Evolutionary conservation across 31 red algal species (phyloP), one percentile per base, ranked within the genome.

Genomic region (Pterothamnion heteromorphum): DNA sequence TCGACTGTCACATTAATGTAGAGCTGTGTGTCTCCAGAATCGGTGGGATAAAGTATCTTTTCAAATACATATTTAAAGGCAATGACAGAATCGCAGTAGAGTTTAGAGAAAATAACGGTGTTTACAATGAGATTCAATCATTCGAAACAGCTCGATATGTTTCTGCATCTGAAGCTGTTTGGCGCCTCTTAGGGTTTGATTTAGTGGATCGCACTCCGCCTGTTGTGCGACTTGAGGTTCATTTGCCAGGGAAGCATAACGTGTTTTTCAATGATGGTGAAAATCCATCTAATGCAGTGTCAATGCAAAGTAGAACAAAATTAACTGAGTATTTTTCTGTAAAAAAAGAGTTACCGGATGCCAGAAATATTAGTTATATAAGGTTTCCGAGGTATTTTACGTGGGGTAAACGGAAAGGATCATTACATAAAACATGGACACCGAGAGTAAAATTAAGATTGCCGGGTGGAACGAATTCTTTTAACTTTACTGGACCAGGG

Each of bases 41-140:
- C 5, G 23, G 23, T 18, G 78, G 90, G 2, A 84, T 84, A 24
- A 44, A 43, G 36, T 92, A 92, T 0, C 27, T 92, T n/a, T 92
- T 92, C 57, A 41, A 24, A 4, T 92, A 80, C 35, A 36, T 85
- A 9, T 92, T 31, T 30, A 92, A 84, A 21, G 90, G 90, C 2
- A 5, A 43, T 18, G 74, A 92, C 2, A 34, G 90, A 27, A 33
- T 37, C 4, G 84, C 78, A 14, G 90, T 92, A 41, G 2, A 41
- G 3, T 3, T 41, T 41, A 41, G 1, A 41, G 3, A 41, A 1
- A 2, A 41, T 41, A 64, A 43, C 0, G 0, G 83, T 1, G 2
- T 28, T 9, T 44, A 82, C 24, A 82, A 93, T 26, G 80, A 87
- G 83, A 86, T 88, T 35, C 0, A 22, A 0, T 32, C 64, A 1